These are phyloP conservation scores for Lactarius tabidus DNA, from an alignment of 768 basidiomycete genomes.

Conservation along the genomic window DNA sequence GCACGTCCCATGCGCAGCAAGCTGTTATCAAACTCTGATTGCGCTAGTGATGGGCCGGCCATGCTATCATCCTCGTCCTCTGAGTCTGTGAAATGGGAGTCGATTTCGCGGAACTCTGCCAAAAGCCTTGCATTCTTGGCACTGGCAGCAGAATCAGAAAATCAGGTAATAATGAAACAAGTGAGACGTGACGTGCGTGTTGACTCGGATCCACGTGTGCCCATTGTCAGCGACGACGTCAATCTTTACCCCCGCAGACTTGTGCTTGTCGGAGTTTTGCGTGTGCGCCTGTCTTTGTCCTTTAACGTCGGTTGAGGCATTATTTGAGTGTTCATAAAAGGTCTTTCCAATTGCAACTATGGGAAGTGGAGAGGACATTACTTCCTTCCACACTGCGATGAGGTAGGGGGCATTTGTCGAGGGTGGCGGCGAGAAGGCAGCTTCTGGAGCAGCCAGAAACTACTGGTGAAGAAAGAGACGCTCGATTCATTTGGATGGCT, in stretches of 20 bases:
- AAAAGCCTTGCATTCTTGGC: slow-evolving; percentile 73
- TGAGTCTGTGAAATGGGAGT: slow-evolving; percentile 70
- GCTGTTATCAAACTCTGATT: slow-evolving; percentile 64
- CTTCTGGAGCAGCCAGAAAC: slow-evolving; percentile 52
- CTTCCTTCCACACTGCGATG: slow-evolving; percentile 78
- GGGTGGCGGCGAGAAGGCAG: slow-evolving; percentile 44
- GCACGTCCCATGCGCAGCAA: slow-evolving; percentile 65
- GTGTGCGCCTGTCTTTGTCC: slow-evolving; percentile 15
- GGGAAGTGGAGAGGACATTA: slow-evolving; percentile 55
- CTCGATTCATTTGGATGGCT: slow-evolving; percentile 10
- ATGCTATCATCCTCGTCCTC: slow-evolving; percentile 36
- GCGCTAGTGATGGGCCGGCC: slow-evolving; percentile 39
- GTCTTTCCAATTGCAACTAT: slow-evolving; percentile 57
- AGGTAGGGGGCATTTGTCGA: slow-evolving; percentile 81
- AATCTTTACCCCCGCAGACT: slow-evolving; percentile 52
- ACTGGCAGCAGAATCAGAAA: slow-evolving; percentile 37
- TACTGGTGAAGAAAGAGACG: slow-evolving; percentile 40
- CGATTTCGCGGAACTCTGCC: slow-evolving; percentile 80
- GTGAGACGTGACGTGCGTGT: slow-evolving; percentile 60
- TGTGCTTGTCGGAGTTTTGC: slow-evolving; percentile 15
- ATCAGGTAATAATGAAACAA: slow-evolving; percentile 11
- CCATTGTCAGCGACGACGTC: slow-evolving; percentile 79
- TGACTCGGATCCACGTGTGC: slow-evolving; percentile 75
- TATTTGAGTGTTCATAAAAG: slow-evolving; percentile 34
- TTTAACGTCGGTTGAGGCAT: background rate